phyloP scores from a whole-genome alignment of 1,139 yeast genomes.

The Debaryomyces fabryi region DNA sequence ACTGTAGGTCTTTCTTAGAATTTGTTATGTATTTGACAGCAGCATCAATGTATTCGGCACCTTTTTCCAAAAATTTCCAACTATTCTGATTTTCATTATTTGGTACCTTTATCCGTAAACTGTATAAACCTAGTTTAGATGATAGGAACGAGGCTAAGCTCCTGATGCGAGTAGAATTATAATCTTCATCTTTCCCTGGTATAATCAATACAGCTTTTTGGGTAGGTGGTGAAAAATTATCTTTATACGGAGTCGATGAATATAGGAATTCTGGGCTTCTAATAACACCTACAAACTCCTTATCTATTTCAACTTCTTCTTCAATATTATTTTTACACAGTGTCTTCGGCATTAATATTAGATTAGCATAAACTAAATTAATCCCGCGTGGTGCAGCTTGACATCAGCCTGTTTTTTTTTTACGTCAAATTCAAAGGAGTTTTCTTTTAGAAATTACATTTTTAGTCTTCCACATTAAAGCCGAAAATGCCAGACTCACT shows the following conservation, averaged over 20 bases:
- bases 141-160: constrained; percentile 63
- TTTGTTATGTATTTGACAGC: constrained; percentile 49
- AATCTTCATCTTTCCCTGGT: not conserved
- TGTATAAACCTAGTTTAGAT: constrained; percentile 57
- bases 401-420: not conserved
- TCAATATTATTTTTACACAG: not conserved
- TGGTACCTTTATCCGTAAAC: constrained; percentile 79
- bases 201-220: not conserved
- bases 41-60: constrained; percentile 64
- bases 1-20: constrained; percentile 34
- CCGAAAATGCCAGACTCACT: not conserved
- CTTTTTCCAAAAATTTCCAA: constrained; percentile 35
- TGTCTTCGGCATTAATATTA: not conserved
- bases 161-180: not conserved
- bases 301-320: not conserved
- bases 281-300: not conserved
- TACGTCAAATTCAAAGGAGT: too few species aligned
- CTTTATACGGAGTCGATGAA: constrained; percentile 1
- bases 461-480: too few species aligned
- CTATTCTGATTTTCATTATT: constrained; percentile 79
- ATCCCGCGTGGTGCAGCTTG: not conserved
- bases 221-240: constrained; percentile 2
- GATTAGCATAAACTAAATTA: not conserved
- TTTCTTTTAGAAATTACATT: too few species aligned
- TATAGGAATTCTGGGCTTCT: constrained; percentile 1